phyloP scores from a whole-genome alignment of 139 green algal species.

The Chlorella vulgaris region DNA sequence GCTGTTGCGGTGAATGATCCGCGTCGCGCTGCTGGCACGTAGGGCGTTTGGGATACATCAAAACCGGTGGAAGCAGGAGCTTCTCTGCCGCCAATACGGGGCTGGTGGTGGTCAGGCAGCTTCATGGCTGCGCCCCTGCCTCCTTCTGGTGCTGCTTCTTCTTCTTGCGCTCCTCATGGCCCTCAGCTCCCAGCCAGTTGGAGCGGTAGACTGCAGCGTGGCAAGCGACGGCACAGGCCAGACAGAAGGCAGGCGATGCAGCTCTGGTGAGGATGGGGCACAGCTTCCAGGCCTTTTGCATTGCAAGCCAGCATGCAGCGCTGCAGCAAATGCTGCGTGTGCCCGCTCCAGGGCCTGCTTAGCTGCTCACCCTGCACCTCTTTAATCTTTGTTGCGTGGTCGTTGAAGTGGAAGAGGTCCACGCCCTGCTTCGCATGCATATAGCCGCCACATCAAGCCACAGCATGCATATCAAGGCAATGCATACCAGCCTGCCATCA shows the following conservation, averaged over 20 bases:
- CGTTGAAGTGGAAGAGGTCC: constrained; percentile 25
- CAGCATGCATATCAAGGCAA: neutral
- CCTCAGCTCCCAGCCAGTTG: constrained; percentile 30
- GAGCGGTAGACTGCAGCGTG: constrained; percentile 13
- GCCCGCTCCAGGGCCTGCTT: neutral
- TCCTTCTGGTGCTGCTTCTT: neutral
- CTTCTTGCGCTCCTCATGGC: constrained; percentile 31
- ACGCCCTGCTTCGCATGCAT: neutral
- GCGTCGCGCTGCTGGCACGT: too few species aligned
- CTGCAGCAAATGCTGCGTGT: neutral
- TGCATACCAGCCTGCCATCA: too few species aligned
- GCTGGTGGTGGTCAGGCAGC: neutral
- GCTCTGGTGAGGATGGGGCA: neutral
- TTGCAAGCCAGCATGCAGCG: neutral
- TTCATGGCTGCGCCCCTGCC: neutral
- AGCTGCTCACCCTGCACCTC: constrained; percentile 21
- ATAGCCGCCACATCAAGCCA: neutral
- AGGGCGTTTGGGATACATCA: neutral
- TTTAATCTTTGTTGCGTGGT: constrained; percentile 4
- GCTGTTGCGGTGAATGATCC: too few species aligned
- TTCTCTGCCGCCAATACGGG: neutral
- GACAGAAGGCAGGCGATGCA: neutral
- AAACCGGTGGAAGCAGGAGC: neutral
- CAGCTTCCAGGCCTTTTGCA: neutral
- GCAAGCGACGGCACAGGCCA: neutral